Evolutionary conservation across 345 rosid species (phyloP), one percentile per base, ranked within the genome.

Genomic region (Linum usitatissimum): DNA sequence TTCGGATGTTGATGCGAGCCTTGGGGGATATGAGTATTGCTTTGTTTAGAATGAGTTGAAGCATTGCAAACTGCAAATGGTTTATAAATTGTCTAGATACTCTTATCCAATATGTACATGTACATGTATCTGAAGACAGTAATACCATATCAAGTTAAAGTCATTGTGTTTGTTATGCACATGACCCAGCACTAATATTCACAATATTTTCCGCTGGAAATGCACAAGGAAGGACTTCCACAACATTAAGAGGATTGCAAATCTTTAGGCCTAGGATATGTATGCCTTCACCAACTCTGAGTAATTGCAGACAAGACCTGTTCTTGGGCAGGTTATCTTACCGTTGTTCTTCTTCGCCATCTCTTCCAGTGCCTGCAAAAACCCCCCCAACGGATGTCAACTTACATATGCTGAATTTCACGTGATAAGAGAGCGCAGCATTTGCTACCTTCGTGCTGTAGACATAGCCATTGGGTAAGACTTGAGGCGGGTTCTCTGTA

Each of bases 401-500:
- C 61, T 36, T 28, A 59, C 28, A 23, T n/a, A 42, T 54, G 66
- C 31, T 15, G 20, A 55, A 19, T 55, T 64, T 28, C 57, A 48
- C 53, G 60, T 61, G 53, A 71, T 2, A 0, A 23, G 8, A 5
- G 51, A 45, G 14, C 51, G 17, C 51, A 45, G 51, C 15, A 23
- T 10, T 45, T 15, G 51, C 51, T 45, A 93, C 99, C 99, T 90
- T 93, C 18, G 94, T 70, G 75, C 97, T 87, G 81, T 93, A 90
- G 67, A 87, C 95, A 66, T 87, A 82, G 76, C 96, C 99, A 64
- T 90, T 93, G 56, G 99, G 99, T 60, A 93, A 75, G 77, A 93
- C 99, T 75, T 81, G 91, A 3, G 99, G 99, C 34, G 99, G 99
- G 73, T 93, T 93, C 84, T 90, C 99, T 2, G 99, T 86, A 81